Base-by-base conservation (phyloP, 768 basidiomycete species). In the Calocera cornea region DNA sequence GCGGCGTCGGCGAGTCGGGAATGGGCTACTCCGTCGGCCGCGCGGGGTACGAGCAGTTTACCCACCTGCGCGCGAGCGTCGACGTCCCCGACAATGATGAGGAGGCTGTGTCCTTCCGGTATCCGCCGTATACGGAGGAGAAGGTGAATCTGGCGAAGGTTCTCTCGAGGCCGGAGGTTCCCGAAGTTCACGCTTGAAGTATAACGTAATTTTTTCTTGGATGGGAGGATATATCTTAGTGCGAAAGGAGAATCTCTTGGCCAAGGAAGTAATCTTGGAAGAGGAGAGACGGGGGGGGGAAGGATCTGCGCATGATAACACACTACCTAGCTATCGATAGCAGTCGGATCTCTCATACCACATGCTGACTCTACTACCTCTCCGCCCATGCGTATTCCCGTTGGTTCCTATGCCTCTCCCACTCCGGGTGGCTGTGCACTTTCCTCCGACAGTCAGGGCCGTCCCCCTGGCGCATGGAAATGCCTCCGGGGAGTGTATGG, bases 1-100 rank as follows among this genome's bases (percentile, higher is more conserved):
- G 70, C 24, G 70, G 70, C 17, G 50, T 67, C 16, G 70, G 70
- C 33, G 33, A 60, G 54, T 60, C 54, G 14, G 54, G 54, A 2
- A 60, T 60, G 54, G 54, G 54, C 54, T 60, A 60, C 54, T 29
- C 27, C 14, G 54, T 60, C 54, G 31, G 31, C 54, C 11, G 27
- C 5, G 54, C 54, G 8, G 54, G 54, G 24, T 60, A 29, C 54
- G 54, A 60, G 2, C 14, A 12, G 54, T 29, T 60, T 10, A 60
- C 31, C 10, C 54, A 60, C 19, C 27, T 29, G 2, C 24, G 54
- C 10, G 24, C 14, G 10, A 60, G 54, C 54, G 54, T 60, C 31
- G 54, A 60, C 31, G 22, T 60, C 14, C 54, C 54, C 7, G 14
- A 60, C 27, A 27, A 60, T 11, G 14, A 60, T 33, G 54, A 60